Conservation (phyloP, 306 rosid species). For the Macrotyloma uniflorum region DNA sequence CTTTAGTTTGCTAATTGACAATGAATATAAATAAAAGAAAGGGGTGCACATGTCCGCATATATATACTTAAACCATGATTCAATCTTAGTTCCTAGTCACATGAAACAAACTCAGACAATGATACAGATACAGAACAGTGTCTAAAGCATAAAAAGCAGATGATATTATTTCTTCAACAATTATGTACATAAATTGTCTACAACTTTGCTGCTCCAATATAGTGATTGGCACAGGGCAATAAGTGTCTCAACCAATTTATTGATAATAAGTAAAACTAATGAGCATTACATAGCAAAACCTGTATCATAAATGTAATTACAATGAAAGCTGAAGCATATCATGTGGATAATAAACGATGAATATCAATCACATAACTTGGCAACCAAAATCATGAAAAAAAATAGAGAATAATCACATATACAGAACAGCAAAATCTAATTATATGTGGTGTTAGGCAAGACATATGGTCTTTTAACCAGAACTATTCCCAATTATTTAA, state of each 20-base stretch:
- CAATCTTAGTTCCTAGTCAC: not conserved
- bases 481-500: conserved; percentile 12
- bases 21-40: not conserved
- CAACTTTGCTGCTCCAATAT: not conserved
- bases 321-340: not conserved
- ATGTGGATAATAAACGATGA: not conserved
- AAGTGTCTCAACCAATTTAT: not conserved
- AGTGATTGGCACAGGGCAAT: not conserved
- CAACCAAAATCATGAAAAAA: not conserved
- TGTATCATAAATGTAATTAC: not conserved
- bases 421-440: not conserved
- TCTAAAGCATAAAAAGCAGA: not conserved
- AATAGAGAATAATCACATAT: conserved; percentile 15
- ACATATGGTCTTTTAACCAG: not conserved
- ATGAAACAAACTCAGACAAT: not conserved
- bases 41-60: not conserved
- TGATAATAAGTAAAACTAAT: not conserved
- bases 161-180: not conserved
- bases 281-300: conserved; percentile 3
- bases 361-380: not conserved
- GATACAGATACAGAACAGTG: not conserved
- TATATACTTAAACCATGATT: not conserved
- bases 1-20: not conserved
- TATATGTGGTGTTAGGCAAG: conserved; percentile 15
- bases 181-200: not conserved